phyloP scores from a whole-genome alignment of 2,329 filamentous ascomycete species.

The Fusarium tjaetaba region DNA sequence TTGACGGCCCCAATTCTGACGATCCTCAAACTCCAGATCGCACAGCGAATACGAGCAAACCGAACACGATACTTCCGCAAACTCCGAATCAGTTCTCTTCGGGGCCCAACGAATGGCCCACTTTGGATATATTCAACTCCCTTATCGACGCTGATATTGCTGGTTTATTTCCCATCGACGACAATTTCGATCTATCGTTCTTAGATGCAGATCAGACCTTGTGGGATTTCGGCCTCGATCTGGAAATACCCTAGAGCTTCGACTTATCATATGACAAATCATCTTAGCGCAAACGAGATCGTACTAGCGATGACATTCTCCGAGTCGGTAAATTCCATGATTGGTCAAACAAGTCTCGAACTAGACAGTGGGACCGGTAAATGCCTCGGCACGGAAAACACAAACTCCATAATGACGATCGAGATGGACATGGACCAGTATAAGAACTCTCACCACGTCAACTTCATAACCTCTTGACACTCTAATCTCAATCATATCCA shows the following conservation, averaged over 20 bases:
- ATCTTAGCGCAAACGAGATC: neutral
- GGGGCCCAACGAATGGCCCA: too few relatives aligned
- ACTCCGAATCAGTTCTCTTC: too few relatives aligned
- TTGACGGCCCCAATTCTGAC: too few relatives aligned
- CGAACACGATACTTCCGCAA: neutral
- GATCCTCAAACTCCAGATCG: neutral
- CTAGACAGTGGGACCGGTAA: constrained; percentile 9
- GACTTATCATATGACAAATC: neutral
- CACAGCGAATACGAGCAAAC: accelerated
- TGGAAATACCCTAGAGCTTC: neutral
- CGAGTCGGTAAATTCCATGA: constrained; percentile 4
- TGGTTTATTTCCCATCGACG: neutral
- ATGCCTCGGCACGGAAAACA: constrained; percentile 14
- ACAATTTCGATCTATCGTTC: neutral
- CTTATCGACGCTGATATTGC: constrained; percentile 18
- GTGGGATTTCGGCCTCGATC: neutral
- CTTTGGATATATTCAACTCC: constrained; percentile 4
- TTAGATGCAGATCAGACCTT: neutral
- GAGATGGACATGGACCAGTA: neutral
- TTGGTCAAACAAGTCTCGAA: neutral
- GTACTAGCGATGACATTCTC: neutral
- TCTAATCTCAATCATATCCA: neutral
- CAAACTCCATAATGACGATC: constrained; percentile 8
- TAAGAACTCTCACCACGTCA: neutral
- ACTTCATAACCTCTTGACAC: neutral